These are phyloP conservation scores for Carallia brachiata DNA, from an alignment of 345 rosid genomes.

Conservation along the genomic window DNA sequence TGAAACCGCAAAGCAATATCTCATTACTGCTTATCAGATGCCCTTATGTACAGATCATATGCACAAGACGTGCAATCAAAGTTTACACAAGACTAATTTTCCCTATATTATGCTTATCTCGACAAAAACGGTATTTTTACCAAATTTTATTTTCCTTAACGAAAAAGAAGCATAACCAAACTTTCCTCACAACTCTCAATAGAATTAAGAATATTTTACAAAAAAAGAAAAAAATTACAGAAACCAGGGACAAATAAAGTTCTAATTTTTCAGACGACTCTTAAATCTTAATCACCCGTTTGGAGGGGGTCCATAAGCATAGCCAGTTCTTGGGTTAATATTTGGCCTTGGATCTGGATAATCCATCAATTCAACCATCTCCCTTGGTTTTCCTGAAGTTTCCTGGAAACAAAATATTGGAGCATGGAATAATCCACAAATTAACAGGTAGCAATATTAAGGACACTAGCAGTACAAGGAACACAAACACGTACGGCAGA, in stretches of 20 bases:
- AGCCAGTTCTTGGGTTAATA: constrained; percentile 46
- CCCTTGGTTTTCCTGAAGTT: constrained; percentile 29
- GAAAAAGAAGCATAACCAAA: too few species aligned
- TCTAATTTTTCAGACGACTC: neutral
- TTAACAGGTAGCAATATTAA: too few species aligned
- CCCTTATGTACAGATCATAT: too few species aligned
- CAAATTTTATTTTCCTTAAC: too few species aligned
- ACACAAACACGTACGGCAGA: neutral
- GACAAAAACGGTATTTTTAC: too few species aligned
- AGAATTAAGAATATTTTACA: neutral
- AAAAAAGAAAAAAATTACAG: neutral
- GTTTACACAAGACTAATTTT: too few species aligned
- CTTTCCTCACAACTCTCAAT: too few species aligned
- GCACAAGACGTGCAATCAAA: too few species aligned
- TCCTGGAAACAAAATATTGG: constrained; percentile 29
- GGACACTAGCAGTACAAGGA: neutral
- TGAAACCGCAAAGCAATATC: too few species aligned
- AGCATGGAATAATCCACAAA: neutral
- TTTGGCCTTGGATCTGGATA: constrained; percentile 48
- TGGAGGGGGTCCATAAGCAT: constrained; percentile 38
- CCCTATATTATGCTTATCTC: too few species aligned
- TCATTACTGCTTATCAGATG: too few species aligned
- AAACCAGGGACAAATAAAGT: neutral
- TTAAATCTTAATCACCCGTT: constrained; percentile 9
- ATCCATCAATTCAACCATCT: constrained; percentile 41